Evolutionary conservation across 1,284 basidiomycete species (phyloP).

Genomic region (Laetiporus sulphureus): DNA sequence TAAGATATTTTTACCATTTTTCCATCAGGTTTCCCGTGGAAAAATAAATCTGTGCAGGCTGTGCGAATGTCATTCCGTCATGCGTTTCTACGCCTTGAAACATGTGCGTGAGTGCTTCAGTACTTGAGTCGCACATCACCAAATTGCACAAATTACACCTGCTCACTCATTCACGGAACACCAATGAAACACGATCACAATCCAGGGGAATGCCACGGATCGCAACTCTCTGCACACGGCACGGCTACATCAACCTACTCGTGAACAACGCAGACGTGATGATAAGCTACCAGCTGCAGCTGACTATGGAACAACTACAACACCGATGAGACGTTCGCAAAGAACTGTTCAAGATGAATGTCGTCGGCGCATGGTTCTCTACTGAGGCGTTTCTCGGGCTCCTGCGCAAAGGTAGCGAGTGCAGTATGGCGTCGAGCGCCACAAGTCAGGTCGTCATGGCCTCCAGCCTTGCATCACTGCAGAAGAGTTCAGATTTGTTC

Average conservation of each 20-base stretch:
- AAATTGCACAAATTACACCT: too few species aligned
- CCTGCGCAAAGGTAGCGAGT: slow-evolving; percentile 57
- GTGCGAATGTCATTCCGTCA: too few species aligned
- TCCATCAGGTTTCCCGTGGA: too few species aligned
- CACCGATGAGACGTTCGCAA: slow-evolving; percentile 50
- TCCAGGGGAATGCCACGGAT: slow-evolving; percentile 59
- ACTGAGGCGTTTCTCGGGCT: slow-evolving; percentile 70
- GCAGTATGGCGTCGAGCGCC: slow-evolving; percentile 27
- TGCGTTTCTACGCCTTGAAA: too few species aligned
- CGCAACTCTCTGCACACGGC: slow-evolving; percentile 49
- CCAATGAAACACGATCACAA: slow-evolving; percentile 54
- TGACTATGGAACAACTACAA: slow-evolving; percentile 49
- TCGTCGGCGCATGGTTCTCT: slow-evolving; percentile 63
- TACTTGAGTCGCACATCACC: too few species aligned
- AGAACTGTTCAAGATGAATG: slow-evolving; percentile 63
- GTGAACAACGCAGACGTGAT: slow-evolving; percentile 71
- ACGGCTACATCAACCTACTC: slow-evolving; percentile 65
- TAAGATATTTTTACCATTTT: too few species aligned
- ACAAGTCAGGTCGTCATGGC: slow-evolving; percentile 50
- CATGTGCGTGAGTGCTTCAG: too few species aligned
- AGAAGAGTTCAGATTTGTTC: slow-evolving; percentile 54
- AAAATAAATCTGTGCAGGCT: too few species aligned
- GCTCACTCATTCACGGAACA: slow-evolving; percentile 43
- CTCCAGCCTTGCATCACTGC: slow-evolving; percentile 59
- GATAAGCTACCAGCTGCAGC: slow-evolving; percentile 45